A percentile compares a stretch with the other conserved stretches of the same genome.
Evolutionary conservation across 2,329 filamentous ascomycete species (phyloP).

Genomic region (Bipolaris gigantea): DNA sequence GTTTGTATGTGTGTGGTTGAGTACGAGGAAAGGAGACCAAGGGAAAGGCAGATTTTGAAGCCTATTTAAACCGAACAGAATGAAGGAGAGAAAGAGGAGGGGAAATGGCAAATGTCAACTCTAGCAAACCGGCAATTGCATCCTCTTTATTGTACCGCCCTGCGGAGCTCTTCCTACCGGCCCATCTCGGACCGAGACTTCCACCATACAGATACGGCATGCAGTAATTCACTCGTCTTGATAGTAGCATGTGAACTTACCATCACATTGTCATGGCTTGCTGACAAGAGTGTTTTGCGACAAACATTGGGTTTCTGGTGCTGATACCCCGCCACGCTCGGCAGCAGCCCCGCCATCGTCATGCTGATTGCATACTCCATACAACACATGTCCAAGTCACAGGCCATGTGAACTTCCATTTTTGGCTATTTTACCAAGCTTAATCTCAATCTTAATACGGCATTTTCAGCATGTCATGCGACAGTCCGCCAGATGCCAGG

Average conservation of each 20-base stretch:
- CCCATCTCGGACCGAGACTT: constrained; percentile 26
- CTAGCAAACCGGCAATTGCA: constrained; percentile 20
- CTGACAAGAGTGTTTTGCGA: constrained; percentile 13
- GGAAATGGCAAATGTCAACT: constrained; percentile 5
- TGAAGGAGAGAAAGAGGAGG: background rate
- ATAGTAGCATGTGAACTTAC: background rate
- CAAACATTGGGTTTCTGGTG: constrained; percentile 2
- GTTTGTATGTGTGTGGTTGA: background rate
- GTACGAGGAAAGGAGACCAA: background rate
- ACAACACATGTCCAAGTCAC: background rate
- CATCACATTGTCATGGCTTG: background rate
- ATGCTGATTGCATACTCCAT: background rate
- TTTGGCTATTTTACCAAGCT: no score
- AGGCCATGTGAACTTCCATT: background rate
- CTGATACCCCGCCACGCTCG: constrained; percentile 7
- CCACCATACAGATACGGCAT: background rate
- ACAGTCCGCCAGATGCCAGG: background rate
- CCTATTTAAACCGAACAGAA: background rate
- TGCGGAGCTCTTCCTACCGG: constrained; percentile 19
- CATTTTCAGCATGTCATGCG: background rate
- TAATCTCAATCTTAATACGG: no score
- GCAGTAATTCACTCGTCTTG: constrained; percentile 17
- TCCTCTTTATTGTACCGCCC: constrained; percentile 19
- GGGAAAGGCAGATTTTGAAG: background rate
- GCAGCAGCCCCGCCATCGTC: constrained; percentile 12